Conservation (phyloP, 169 alveolate species). For the Eimeria maxima region DNA sequence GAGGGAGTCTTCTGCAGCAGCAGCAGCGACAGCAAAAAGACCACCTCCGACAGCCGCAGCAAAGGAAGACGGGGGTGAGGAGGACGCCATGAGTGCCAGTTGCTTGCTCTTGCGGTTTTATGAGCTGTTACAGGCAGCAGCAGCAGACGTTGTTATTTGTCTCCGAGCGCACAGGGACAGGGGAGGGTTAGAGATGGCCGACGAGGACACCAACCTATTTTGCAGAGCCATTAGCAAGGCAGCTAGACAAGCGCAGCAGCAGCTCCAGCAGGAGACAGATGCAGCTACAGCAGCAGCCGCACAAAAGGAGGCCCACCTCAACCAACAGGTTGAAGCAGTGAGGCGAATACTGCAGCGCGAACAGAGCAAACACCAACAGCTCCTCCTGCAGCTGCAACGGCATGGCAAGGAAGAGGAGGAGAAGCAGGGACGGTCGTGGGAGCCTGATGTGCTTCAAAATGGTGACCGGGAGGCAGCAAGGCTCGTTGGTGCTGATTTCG, state of each 20-base stretch:
- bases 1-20: constrained; percentile 49
- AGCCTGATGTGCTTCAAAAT: neutral
- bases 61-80: neutral
- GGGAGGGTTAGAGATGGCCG: neutral
- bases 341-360: neutral
- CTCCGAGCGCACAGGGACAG: constrained; percentile 18
- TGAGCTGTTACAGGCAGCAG: constrained; percentile 52
- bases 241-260: constrained; percentile 2
- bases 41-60: constrained; percentile 9
- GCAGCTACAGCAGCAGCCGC: neutral
- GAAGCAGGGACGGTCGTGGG: neutral
- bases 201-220: constrained; percentile 45
- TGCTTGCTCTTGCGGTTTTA: constrained; percentile 45
- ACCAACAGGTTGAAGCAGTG: constrained; percentile 5
- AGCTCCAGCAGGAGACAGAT: constrained; percentile 25
- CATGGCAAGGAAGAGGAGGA: neutral
- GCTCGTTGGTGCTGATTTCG: neutral
- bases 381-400: constrained; percentile 47
- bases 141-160: constrained; percentile 62
- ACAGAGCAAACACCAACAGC: constrained; percentile 23
- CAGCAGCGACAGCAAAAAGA: neutral
- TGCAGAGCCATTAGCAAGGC: constrained; percentile 54
- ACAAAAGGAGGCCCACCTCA: neutral
- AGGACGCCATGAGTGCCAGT: neutral
- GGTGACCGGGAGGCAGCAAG: neutral